Evolutionary conservation across 441 rosid genomes (phyloP).

Genomic region (Erodium texanum): DNA sequence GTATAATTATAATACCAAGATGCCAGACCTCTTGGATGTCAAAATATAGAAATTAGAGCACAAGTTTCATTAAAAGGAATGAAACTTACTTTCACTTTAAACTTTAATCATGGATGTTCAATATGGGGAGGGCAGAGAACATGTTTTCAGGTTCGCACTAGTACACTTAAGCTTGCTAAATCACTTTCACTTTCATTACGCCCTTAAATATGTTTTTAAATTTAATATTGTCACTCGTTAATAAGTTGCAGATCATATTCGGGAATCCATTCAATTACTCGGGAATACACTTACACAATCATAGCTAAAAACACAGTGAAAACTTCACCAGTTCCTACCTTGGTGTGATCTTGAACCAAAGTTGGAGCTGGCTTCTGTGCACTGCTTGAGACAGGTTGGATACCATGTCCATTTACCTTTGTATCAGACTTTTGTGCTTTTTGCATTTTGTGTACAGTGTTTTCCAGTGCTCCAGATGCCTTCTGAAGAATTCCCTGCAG

Average conservation of each 20-base stretch:
- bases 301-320: neutral
- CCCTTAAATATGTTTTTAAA: neutral
- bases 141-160: neutral
- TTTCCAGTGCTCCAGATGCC: constrained; percentile 46
- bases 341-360: constrained; percentile 27
- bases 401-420: constrained; percentile 28
- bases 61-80: too few species aligned
- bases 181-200: neutral
- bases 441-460: constrained; percentile 33
- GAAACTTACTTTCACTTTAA: neutral
- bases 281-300: neutral
- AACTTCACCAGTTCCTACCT: constrained; percentile 30
- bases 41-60: too few species aligned
- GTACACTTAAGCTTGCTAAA: neutral
- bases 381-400: constrained; percentile 26
- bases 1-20: neutral
- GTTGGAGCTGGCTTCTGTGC: constrained; percentile 28
- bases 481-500: constrained; percentile 55
- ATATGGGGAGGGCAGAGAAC: neutral
- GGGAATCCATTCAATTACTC: neutral
- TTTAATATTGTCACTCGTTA: neutral
- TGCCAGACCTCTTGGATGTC: neutral
- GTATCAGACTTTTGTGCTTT: constrained; percentile 34
- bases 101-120: neutral
- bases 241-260: neutral